Evolutionary conservation across 441 rosid genomes (phyloP), one percentile per base, ranked within the genome.

Genomic region (Arabidopsis hybrid): DNA sequence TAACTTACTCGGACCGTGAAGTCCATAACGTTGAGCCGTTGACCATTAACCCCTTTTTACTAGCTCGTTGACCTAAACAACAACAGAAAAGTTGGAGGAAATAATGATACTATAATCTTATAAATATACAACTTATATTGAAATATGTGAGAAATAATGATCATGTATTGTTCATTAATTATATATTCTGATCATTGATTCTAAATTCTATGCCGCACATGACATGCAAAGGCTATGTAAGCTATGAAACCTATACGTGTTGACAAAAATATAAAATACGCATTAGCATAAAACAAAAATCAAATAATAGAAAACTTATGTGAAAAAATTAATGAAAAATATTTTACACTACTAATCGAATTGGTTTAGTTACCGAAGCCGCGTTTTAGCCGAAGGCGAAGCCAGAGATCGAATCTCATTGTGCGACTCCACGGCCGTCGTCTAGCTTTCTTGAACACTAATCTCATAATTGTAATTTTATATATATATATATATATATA

Each of bases 161-260:
- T 42, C 16, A 50, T 71, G 62, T 16, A 53, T n/a, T 53, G 31
- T 31, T 55, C 62, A 32, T 56, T 68, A 16, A 1, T 14, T 40
- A 56, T 43, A 6, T 42, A 68, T 7, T 59, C 12, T 58, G 65
- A 29, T 46, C 29, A 69, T 9, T 58, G 57, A 45, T 34, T 59
- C 32, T 7, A 59, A 50, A 71, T n/a, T 50, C 43, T 39, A 34
- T 50, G 51, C 52, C 60, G 35, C 51, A 71, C 75, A 60, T 71
- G 75, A 60, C 52, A 49, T 60, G 60, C 60, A 13, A 60, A 17
- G 18, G 52, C 51, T 10, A 18, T 52, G 21, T 47, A 47, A 16
- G 60, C 38, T 49, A 49, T 14, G 13, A 60, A 60, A 9, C 49
- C 38, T 47, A 12, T 17, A 21, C 26, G 17, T 26, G 32, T 70